A percentile compares a stretch with the other conserved stretches of the same genome.
phyloP scores from a whole-genome alignment of 2,329 filamentous ascomycete genomes.

The Verticillium albo-atrum region DNA sequence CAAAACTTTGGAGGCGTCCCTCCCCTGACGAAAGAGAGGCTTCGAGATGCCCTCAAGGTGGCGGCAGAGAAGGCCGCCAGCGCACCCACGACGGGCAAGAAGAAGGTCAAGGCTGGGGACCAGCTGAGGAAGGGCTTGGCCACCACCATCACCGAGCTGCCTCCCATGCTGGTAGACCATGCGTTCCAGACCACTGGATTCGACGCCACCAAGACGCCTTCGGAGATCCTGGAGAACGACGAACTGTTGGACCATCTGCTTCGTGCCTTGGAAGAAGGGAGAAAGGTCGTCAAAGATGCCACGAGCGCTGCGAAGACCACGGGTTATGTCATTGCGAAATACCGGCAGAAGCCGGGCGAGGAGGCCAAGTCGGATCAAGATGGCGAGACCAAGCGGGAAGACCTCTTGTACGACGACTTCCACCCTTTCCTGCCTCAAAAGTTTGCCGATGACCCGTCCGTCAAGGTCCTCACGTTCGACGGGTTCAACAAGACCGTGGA shows the following conservation, averaged over 20 bases:
- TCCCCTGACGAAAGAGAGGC: constrained; percentile 65
- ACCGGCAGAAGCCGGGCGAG: constrained; percentile 25
- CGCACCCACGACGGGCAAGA: constrained; percentile 50
- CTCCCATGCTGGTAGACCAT: constrained; percentile 85
- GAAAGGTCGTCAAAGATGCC: constrained; percentile 64
- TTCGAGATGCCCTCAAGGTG: constrained; percentile 64
- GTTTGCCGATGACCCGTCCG: constrained; percentile 61
- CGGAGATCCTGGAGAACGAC: constrained; percentile 66
- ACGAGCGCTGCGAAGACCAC: constrained; percentile 61
- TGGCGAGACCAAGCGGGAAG: constrained; percentile 29
- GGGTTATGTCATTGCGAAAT: constrained; percentile 84
- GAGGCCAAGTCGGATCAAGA: constrained; percentile 3
- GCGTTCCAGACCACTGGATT: constrained; percentile 67
- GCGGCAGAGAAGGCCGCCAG: constrained; percentile 56
- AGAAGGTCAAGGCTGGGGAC: constrained; percentile 69
- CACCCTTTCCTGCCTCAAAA: constrained; percentile 87
- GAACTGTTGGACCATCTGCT: constrained; percentile 62
- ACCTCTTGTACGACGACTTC: constrained; percentile 85
- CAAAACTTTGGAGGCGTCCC: constrained; percentile 81
- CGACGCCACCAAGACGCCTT: constrained; percentile 62
- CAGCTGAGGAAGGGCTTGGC: constrained; percentile 76
- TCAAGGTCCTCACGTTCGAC: constrained; percentile 70
- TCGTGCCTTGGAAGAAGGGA: constrained; percentile 63
- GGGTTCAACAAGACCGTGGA: constrained; percentile 93
- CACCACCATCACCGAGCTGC: constrained; percentile 80